Conservation (phyloP, 2,329 filamentous ascomycete genomes). For the Fusarium mundagurra region DNA sequence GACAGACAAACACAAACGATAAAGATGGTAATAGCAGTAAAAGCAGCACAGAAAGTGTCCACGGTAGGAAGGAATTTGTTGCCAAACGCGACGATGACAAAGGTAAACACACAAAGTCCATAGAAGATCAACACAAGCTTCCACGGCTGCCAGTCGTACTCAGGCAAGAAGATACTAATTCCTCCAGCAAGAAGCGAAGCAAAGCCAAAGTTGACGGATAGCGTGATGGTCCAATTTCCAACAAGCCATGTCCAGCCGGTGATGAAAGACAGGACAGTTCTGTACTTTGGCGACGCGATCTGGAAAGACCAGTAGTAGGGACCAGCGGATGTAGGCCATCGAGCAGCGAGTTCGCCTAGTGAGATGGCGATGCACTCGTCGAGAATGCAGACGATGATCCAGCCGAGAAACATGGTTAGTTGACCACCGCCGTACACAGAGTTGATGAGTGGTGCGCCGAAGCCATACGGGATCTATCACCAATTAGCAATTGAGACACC, state of each 20-base stretch:
- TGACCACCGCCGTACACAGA: slow-evolving; percentile 40
- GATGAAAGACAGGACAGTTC: slow-evolving; percentile 73
- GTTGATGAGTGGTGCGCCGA: slow-evolving; percentile 39
- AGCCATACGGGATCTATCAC: slow-evolving; percentile 39
- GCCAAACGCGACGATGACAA: slow-evolving; percentile 73
- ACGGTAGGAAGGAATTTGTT: slow-evolving; percentile 67
- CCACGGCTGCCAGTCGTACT: slow-evolving; percentile 69
- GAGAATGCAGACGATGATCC: slow-evolving; percentile 70
- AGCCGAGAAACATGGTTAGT: slow-evolving; percentile 73
- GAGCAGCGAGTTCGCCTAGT: slow-evolving; percentile 76
- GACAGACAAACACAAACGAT: slow-evolving; percentile 66
- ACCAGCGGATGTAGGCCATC: slow-evolving; percentile 68
- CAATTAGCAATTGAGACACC: background rate
- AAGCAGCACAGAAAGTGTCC: slow-evolving; percentile 77
- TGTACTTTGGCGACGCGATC: slow-evolving; percentile 67
- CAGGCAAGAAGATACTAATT: slow-evolving; percentile 69
- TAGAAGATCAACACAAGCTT: slow-evolving; percentile 80
- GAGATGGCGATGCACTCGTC: slow-evolving; percentile 77
- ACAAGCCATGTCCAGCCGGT: slow-evolving; percentile 80
- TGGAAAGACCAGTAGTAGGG: slow-evolving; percentile 80
- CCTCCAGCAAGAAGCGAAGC: slow-evolving; percentile 74
- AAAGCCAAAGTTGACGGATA: slow-evolving; percentile 75
- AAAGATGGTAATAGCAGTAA: slow-evolving; percentile 74
- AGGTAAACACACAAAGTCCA: slow-evolving; percentile 69
- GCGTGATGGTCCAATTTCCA: slow-evolving; percentile 75